Conservation (phyloP, 2,329 filamentous ascomycete genomes). For the Leptographium galeiforme region DNA sequence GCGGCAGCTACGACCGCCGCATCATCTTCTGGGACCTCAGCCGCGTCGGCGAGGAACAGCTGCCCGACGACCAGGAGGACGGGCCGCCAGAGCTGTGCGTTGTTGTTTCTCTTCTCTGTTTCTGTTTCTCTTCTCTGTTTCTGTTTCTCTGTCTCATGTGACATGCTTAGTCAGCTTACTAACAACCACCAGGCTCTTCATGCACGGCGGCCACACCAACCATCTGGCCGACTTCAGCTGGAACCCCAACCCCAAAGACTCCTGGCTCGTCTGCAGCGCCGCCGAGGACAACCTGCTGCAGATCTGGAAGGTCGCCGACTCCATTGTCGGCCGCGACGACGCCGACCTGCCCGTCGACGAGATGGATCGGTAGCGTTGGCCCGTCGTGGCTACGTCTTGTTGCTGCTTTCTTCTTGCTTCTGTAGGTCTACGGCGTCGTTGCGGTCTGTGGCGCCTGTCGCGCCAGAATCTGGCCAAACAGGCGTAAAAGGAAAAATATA, state of each 20-base stretch:
- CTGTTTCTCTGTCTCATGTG: neutral
- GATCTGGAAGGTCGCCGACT: conserved; percentile 78
- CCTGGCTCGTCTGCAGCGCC: conserved; percentile 90
- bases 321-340: conserved; percentile 66
- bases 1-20: conserved; percentile 81
- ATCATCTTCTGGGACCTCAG: conserved; percentile 96
- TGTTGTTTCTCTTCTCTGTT: neutral
- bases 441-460: neutral
- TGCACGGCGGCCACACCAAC: conserved; percentile 98
- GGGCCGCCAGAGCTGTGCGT: conserved; percentile 67
- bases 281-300: conserved; percentile 96
- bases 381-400: neutral
- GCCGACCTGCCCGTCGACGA: conserved; percentile 65
- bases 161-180: conserved; percentile 36
- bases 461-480: neutral
- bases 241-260: conserved; percentile 89
- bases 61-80: conserved; percentile 87
- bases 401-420: neutral
- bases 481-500: neutral
- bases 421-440: neutral
- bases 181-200: conserved; percentile 57
- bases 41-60: conserved; percentile 83
- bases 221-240: conserved; percentile 93
- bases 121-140: neutral
- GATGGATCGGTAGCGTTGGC: conserved; percentile 43